Base-by-base conservation (phyloP, 169 alveolate genomes). In the Amoebophrya sp. region DNA sequence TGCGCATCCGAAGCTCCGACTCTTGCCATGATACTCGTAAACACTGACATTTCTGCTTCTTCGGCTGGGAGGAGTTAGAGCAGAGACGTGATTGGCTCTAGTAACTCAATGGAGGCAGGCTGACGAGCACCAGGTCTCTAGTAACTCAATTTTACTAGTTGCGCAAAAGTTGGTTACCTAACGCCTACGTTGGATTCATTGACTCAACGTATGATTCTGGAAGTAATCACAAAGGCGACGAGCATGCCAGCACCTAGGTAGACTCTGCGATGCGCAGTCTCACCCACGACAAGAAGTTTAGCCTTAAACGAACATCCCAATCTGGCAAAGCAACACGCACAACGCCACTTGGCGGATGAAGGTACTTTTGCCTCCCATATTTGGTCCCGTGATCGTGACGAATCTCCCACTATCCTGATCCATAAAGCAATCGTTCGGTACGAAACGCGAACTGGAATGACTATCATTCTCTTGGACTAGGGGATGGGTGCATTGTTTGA, bases 321-420 rank as follows among this genome's bases (percentile, higher is more conserved):
- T 97, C 93, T 98, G 99, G 40, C 98, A 97, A 40, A 97, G 90
- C 40, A 97, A 91, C 2, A 95, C 95, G 78, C 97, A 95, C 24
- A 97, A 95, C 41, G 98, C 99, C 3, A 54, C 91, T 76, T 41
- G 40, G 38, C 99, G 95, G 83, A 98, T 97, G 92, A 96, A 98
- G 10, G 99, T 98, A 90, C 98, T 96, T 92, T 98, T 98, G 40
- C 99, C 99, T 41, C 99, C 99, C 99, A 98, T 98, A 93, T 98
- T 98, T 14, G 99, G 99, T n/a, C 99, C 99, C 3, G 99, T 98
- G 41, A 98, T 98, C 65, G 98, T 96, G 91, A 96, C 96, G 41
- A 98, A 94, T 91, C 98, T 94, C 38, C 97, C 95, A 36, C 95
- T 90, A 55, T 96, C 94, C 65, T 96, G 93, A 36, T 93, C 95